phyloP scores from a whole-genome alignment of 2,329 filamentous ascomycete genomes.

The Claviceps fusiformis region DNA sequence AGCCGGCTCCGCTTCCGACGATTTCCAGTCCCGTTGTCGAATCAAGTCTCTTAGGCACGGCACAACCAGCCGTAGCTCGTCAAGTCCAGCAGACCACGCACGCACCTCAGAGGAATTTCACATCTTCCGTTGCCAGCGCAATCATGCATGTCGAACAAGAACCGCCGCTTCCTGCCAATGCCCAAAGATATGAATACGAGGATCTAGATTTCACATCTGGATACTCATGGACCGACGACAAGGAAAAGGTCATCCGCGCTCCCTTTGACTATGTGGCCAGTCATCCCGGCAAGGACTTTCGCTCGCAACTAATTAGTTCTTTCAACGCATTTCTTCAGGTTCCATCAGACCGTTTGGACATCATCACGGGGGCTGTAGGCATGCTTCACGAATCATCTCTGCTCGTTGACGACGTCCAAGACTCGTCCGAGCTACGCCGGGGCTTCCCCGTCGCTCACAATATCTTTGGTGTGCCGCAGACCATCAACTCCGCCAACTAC shows the following conservation, averaged over 20 bases:
- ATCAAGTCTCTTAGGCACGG: constrained; percentile 43
- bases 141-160: constrained; percentile 21
- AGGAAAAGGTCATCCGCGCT: constrained; percentile 63
- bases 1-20: constrained; percentile 11
- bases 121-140: background rate
- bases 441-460: constrained; percentile 71
- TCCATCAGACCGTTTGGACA: constrained; percentile 50
- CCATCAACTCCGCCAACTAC: constrained; percentile 84
- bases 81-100: background rate
- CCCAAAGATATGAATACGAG: constrained; percentile 38
- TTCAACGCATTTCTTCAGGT: constrained; percentile 75
- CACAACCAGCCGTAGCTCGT: constrained; percentile 14
- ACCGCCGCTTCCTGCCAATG: constrained; percentile 30
- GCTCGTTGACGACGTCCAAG: constrained; percentile 79
- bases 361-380: constrained; percentile 68
- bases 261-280: constrained; percentile 71
- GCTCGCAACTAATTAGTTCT: constrained; percentile 62
- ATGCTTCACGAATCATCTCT: constrained; percentile 80
- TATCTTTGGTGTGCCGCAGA: constrained; percentile 77
- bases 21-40: constrained; percentile 42
- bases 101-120: background rate
- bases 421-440: constrained; percentile 61
- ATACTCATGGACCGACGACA: constrained; percentile 54
- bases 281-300: constrained; percentile 75
- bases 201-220: constrained; percentile 38